Evolutionary conservation across 768 basidiomycete species (phyloP), one percentile per base, ranked within the genome.

Genomic region (Agaricus blazei): DNA sequence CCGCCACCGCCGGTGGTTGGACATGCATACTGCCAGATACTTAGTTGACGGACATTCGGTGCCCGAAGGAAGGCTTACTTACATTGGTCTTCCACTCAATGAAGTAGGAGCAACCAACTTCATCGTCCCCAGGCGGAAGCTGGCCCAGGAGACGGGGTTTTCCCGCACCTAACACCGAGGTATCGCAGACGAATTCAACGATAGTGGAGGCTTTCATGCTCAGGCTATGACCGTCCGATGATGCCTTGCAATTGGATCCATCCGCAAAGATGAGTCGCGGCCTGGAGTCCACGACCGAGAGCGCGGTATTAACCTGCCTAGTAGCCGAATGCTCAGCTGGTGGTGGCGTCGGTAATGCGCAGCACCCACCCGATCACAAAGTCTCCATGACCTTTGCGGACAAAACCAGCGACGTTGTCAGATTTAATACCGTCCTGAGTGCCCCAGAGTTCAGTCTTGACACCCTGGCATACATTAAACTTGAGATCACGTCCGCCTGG

Each of bases 21-120:
- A 64, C 91, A 93, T 7, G 91, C 91, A 63, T 77, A 76, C 87
- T 90, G 54, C 7, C 56, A 44, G 40, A 23, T 37, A 4, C 48
- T 48, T 34, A 51, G 24, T 31, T 24, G 48, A 40, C 46, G 19
- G 4, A 27, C 38, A 48, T 47, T 36, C 27, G 19, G 49, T 24
- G 15, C 41, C 12, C 19, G 45, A 36, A 29, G 40, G 27, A 43
- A 8, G 43, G 29, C n/a, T 27, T 24, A 5, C 81, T 63, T 60
- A 93, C 91, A 61, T 83, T 83, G 4, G 88, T 93, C 53, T 78
- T 75, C 93, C 93, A 95, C 71, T 94, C 90, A 38, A 95, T 70
- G 56, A 88, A 80, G 65, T 85, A 93, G 11, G 83, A 79, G 66
- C 93, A 95, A n/a, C 82, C 82, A 27, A 64, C 64, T 8, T 85